Percentiles rank a stretch among this genome's conserved stretches.
Evolutionary conservation across 1,284 basidiomycete genomes (phyloP).

Genomic region (Hymenochaete sp.): DNA sequence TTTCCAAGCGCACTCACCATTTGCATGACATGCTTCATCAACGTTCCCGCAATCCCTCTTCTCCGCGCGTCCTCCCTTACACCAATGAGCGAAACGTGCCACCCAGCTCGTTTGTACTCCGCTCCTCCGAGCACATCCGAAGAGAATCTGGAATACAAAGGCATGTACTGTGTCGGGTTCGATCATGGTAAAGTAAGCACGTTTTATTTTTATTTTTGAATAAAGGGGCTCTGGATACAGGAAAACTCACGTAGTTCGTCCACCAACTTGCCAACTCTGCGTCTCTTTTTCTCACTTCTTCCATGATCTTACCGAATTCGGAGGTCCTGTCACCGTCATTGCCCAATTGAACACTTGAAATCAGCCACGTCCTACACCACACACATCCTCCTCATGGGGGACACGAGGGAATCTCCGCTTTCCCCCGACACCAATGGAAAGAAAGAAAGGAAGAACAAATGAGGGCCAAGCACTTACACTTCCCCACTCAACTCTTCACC

Average conservation of each 20-base stretch:
- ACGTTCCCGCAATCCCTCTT: neutral
- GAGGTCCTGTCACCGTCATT: too few relatives aligned
- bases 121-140: neutral
- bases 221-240: neutral
- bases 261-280: neutral
- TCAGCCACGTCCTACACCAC: too few relatives aligned
- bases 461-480: too few relatives aligned
- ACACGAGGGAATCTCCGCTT: too few relatives aligned
- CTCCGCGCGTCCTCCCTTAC: neutral
- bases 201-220: neutral
- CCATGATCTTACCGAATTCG: too few relatives aligned
- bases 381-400: too few relatives aligned
- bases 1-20: neutral
- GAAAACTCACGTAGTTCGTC: neutral
- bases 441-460: too few relatives aligned
- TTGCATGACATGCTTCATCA: neutral
- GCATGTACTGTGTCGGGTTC: neutral
- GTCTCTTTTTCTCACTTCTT: too few relatives aligned
- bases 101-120: neutral
- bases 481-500: slow-evolving; percentile 1
- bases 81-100: neutral
- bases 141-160: neutral
- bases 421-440: too few relatives aligned
- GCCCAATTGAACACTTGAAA: too few relatives aligned
- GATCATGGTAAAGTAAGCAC: neutral